These are phyloP conservation scores for Sherardia arvensis DNA, from an alignment of 257 asterid genomes.

Conservation along the genomic window DNA sequence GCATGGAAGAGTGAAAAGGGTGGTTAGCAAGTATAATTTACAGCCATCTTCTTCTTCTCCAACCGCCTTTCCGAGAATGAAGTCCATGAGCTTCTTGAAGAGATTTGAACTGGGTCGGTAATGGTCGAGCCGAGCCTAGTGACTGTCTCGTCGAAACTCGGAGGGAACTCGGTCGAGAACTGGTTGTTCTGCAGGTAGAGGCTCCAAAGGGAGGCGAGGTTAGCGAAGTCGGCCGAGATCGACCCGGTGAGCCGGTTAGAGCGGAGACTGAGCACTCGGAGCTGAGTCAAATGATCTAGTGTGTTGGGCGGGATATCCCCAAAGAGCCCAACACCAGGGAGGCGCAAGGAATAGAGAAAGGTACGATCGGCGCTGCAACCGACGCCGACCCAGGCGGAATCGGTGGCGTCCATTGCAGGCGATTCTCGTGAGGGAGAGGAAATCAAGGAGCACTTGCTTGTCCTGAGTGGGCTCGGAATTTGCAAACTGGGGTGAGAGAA, in stretches of 20 bases:
- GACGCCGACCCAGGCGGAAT: constrained; percentile 81
- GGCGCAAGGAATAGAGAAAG: constrained; percentile 48
- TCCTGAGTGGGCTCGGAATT: constrained; percentile 65
- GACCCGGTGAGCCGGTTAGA: constrained; percentile 65
- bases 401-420: constrained; percentile 60
- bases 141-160: constrained; percentile 38
- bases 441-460: constrained; percentile 67
- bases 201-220: constrained; percentile 53
- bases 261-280: constrained; percentile 83
- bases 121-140: constrained; percentile 64
- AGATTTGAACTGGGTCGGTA: too few relatives aligned
- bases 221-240: constrained; percentile 63
- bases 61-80: too few relatives aligned
- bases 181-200: constrained; percentile 61
- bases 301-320: constrained; percentile 66
- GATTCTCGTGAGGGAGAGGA: constrained; percentile 62
- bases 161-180: constrained; percentile 63
- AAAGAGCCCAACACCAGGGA: constrained; percentile 83
- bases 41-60: too few relatives aligned
- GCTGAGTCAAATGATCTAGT: constrained; percentile 51
- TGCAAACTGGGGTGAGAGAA: constrained; percentile 16
- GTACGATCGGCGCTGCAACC: constrained; percentile 56
- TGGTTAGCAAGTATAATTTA: too few relatives aligned
- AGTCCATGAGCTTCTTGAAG: too few relatives aligned
- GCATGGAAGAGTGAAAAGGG: too few relatives aligned